A percentile compares a stretch with the other conserved stretches of the same genome.
Evolutionary conservation across 1,139 yeast species (phyloP).

Genomic region (Pichia sp.): DNA sequence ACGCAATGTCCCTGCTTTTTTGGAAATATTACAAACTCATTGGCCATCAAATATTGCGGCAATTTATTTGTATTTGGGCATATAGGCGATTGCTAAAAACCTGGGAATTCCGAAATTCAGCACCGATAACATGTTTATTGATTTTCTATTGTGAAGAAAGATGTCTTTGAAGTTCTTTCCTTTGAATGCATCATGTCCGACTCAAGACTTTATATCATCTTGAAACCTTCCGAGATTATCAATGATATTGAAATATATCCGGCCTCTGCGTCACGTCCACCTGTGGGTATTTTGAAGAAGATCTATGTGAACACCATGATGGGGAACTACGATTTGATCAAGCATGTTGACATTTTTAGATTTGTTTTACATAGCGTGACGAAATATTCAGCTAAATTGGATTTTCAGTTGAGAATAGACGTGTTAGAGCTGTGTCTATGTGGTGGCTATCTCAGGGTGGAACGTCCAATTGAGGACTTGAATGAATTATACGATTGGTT

Average conservation of each 20-base stretch:
- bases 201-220: conserved; percentile 18
- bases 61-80: too few relatives aligned
- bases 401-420: neutral
- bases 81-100: too few relatives aligned
- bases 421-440: neutral
- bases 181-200: conserved; percentile 8
- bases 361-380: neutral
- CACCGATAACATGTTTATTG: too few relatives aligned
- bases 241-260: conserved; percentile 16
- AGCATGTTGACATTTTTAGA: neutral
- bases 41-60: too few relatives aligned
- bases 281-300: conserved; percentile 51
- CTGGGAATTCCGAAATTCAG: too few relatives aligned
- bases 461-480: neutral
- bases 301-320: conserved; percentile 77
- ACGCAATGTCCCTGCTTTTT: too few relatives aligned
- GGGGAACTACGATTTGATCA: conserved; percentile 41
- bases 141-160: too few relatives aligned
- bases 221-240: conserved; percentile 19
- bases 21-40: too few relatives aligned
- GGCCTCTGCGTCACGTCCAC: conserved; percentile 7
- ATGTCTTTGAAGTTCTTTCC: too few relatives aligned
- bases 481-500: neutral
- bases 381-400: neutral
- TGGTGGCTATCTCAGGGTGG: neutral